Base-by-base conservation (phyloP, 2,329 filamentous ascomycete species). In the Pestalotiopsis sp. region DNA sequence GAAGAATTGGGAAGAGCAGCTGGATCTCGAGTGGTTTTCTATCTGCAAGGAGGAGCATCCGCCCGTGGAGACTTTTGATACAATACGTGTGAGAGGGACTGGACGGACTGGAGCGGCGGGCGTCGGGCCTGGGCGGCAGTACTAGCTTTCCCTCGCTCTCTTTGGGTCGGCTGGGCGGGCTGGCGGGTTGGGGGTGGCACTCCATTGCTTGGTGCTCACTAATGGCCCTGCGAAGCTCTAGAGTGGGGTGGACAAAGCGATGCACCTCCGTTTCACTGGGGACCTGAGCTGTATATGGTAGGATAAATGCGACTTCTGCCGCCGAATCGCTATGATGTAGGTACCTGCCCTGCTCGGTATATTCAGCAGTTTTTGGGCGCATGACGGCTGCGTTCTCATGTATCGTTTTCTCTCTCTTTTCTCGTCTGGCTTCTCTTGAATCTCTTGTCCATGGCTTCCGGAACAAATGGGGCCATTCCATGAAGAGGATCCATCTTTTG, bases 241-340 rank as follows among this genome's bases (percentile, higher is more conserved):
- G 61, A 38, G n/a, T 41, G 27, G 36, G n/a, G 27, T 62, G n/a
- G 59, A 13, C 57, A 59, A 31, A 27, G 57, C 57, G 57, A 59
- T 13, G 25, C 23, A n/a, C 27, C 59, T 62, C n/a, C 27, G 27
- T 41, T 62, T 39, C 23, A 17, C 20, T 31, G 57, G 57, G 57
- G 23, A 20, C 27, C 57, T 20, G 25, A 61, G 59, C 61, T 49
- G 25, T 64, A 4, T 11, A 64, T 13, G 61, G 39, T 36, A 38
- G 38, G 39, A 64, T 64, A 64, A 20, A 64, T 64, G 61, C 25
- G n/a, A 49, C 39, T 64, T 36, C 61, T 49, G n/a, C 61, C 38
- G 23, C 57, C 57, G 12, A n/a, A 9, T 52, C 45, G 20, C 57
- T n/a, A 25, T 31, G 23, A 25, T 36, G 23, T 36, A 14, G 23